These are phyloP conservation scores for Populus hybrid DNA, from an alignment of 441 rosid species.

Conservation along the genomic window DNA sequence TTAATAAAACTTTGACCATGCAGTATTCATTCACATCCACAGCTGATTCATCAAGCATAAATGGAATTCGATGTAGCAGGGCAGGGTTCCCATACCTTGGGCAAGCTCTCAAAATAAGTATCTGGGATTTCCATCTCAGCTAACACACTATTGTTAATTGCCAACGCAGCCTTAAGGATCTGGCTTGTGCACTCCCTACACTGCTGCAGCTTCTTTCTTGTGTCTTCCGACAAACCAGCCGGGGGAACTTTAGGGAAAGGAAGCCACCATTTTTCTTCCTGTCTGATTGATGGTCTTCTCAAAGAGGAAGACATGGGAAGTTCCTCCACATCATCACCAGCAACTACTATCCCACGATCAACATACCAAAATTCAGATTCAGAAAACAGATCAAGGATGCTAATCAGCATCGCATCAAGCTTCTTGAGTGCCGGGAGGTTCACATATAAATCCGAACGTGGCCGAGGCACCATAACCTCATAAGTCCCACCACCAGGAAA, in stretches of 20 bases:
- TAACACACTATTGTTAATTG: conserved; percentile 73
- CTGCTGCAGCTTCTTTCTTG: conserved; percentile 73
- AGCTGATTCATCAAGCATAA: neutral
- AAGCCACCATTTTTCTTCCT: conserved; percentile 95
- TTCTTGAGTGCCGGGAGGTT: conserved; percentile 91
- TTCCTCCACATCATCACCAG: conserved; percentile 42
- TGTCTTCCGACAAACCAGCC: conserved; percentile 60
- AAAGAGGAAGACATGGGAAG: conserved; percentile 10
- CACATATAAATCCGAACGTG: conserved; percentile 69
- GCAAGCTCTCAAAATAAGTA: conserved; percentile 74
- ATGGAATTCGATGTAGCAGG: neutral
- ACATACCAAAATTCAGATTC: conserved; percentile 75
- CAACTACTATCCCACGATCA: conserved; percentile 66
- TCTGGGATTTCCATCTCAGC: conserved; percentile 85
- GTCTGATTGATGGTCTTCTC: conserved; percentile 53
- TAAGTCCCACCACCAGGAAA: conserved; percentile 80
- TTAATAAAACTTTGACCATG: neutral
- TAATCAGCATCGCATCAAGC: conserved; percentile 74
- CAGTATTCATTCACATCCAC: neutral
- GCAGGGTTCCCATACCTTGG: conserved; percentile 53
- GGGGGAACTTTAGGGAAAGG: conserved; percentile 81
- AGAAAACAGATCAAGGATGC: conserved; percentile 64
- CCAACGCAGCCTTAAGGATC: conserved; percentile 90
- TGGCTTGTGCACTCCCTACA: conserved; percentile 81
- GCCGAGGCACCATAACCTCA: conserved; percentile 81